Conservation (phyloP, 2,329 filamentous ascomycete species). For the Calonectria montana region DNA sequence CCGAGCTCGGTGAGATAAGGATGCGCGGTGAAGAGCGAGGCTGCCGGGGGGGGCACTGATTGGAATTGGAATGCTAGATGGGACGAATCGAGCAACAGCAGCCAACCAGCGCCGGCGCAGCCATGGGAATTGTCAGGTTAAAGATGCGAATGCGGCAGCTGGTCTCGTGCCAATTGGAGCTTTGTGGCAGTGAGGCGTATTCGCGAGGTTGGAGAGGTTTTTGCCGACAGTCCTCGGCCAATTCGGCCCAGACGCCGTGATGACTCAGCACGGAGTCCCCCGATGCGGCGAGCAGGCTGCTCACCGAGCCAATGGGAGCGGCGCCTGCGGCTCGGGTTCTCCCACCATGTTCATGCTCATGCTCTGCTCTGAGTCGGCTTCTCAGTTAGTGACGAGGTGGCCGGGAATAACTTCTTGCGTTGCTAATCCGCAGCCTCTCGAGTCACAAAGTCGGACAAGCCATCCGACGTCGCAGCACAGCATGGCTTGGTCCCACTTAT, state of each 20-base stretch:
- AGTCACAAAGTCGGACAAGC: neutral
- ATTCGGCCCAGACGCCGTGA: constrained; percentile 21
- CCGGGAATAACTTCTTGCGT: constrained; percentile 25
- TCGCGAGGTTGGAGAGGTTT: constrained; percentile 19
- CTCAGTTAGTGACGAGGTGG: neutral
- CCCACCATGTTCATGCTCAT: neutral
- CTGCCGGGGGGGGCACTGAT: neutral
- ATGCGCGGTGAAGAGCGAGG: neutral
- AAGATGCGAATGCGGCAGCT: neutral
- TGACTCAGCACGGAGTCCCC: constrained; percentile 30
- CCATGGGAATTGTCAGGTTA: neutral
- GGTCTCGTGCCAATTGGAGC: constrained; percentile 30
- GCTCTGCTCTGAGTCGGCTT: constrained; percentile 33
- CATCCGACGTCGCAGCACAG: constrained; percentile 20
- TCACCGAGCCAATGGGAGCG: constrained; percentile 11
- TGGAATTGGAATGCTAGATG: neutral
- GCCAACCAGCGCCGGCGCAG: neutral
- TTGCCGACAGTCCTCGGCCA: constrained; percentile 18
- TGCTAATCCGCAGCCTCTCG: neutral
- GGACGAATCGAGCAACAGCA: neutral
- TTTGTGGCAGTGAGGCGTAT: neutral
- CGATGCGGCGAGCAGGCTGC: neutral
- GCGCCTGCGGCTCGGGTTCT: constrained; percentile 21
- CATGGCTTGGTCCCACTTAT: constrained; percentile 9
- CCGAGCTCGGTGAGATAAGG: neutral